phyloP scores from a whole-genome alignment of 805 yeast species.

The Metschnikowia cerradonensis region DNA sequence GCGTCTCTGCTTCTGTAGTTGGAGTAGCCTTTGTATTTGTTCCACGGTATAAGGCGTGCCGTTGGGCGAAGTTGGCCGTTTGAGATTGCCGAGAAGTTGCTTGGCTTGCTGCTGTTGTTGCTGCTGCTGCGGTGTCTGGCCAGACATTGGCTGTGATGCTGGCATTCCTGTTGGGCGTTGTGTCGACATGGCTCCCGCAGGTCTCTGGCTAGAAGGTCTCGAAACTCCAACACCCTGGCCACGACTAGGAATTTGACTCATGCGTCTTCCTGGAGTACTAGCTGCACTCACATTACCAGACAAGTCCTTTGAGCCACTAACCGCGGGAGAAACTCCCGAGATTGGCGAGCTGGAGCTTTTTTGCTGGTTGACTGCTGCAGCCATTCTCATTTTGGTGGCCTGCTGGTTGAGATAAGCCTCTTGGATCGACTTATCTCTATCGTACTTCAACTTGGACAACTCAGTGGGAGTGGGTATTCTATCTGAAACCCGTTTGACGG shows the following conservation, averaged over 20 bases:
- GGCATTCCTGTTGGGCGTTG: slow-evolving; percentile 2
- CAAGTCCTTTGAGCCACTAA: slow-evolving; percentile 13
- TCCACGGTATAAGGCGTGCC: slow-evolving; percentile 58
- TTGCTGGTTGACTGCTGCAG: slow-evolving; percentile 40
- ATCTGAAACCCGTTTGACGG: slow-evolving; percentile 36
- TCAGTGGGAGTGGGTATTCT: slow-evolving; percentile 73
- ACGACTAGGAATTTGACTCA: slow-evolving; percentile 7
- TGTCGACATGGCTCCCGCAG: neutral
- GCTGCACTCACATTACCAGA: neutral
- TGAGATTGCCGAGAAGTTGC: slow-evolving; percentile 17
- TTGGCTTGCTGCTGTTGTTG: slow-evolving; percentile 7
- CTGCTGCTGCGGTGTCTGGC: neutral
- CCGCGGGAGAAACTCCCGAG: slow-evolving; percentile 7
- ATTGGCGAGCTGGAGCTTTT: slow-evolving; percentile 6
- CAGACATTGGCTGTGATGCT: neutral
- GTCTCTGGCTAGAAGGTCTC: neutral
- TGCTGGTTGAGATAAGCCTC: slow-evolving; percentile 59
- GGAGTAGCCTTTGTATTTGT: slow-evolving; percentile 56
- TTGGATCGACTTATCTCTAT: slow-evolving; percentile 80
- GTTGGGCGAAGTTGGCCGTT: slow-evolving; percentile 46
- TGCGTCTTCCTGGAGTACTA: slow-evolving; percentile 2
- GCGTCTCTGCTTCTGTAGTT: slow-evolving; percentile 48
- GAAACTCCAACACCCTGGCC: neutral
- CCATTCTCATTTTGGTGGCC: slow-evolving; percentile 39
- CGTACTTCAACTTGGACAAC: slow-evolving; percentile 74